phyloP scores from a whole-genome alignment of 495 filamentous ascomycete genomes.

The Pyrenula massariospora region DNA sequence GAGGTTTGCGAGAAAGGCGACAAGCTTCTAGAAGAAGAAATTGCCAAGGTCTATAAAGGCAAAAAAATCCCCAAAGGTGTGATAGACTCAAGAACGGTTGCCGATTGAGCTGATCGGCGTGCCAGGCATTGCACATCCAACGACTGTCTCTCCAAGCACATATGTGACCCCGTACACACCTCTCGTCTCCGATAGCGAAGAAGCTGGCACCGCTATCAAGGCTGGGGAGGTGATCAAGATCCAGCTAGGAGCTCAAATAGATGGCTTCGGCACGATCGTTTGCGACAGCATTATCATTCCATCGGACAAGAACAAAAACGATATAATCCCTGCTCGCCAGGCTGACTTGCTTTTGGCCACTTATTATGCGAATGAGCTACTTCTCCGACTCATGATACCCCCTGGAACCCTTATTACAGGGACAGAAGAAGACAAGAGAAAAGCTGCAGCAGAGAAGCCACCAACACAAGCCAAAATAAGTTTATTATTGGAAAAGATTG shows the following conservation, averaged over 20 bases:
- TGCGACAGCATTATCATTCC: conserved; percentile 79
- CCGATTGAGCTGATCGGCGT: not conserved
- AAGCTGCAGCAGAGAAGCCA: conserved; percentile 70
- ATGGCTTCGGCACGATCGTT: conserved; percentile 92
- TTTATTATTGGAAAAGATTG: conserved; percentile 78
- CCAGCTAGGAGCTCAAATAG: conserved; percentile 94
- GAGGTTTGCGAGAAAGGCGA: conserved; percentile 91
- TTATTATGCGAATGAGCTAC: conserved; percentile 89
- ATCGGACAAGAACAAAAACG: conserved; percentile 41
- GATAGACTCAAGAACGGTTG: not conserved
- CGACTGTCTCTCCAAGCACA: conserved; percentile 86
- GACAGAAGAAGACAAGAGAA: conserved; percentile 81
- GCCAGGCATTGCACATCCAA: conserved; percentile 80
- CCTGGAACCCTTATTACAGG: conserved; percentile 73
- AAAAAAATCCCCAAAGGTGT: conserved; percentile 90
- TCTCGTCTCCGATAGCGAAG: conserved; percentile 68
- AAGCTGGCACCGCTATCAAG: conserved; percentile 69
- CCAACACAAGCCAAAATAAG: conserved; percentile 77
- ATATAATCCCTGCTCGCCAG: conserved; percentile 53
- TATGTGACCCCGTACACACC: conserved; percentile 97
- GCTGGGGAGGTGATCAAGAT: conserved; percentile 83
- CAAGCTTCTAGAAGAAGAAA: conserved; percentile 85
- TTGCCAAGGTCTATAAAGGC: conserved; percentile 92
- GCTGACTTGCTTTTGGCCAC: conserved; percentile 86
- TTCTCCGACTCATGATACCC: conserved; percentile 82